These are phyloP conservation scores for Teunomyces tritomae DNA, from an alignment of 805 yeast genomes.

Conservation along the genomic window DNA sequence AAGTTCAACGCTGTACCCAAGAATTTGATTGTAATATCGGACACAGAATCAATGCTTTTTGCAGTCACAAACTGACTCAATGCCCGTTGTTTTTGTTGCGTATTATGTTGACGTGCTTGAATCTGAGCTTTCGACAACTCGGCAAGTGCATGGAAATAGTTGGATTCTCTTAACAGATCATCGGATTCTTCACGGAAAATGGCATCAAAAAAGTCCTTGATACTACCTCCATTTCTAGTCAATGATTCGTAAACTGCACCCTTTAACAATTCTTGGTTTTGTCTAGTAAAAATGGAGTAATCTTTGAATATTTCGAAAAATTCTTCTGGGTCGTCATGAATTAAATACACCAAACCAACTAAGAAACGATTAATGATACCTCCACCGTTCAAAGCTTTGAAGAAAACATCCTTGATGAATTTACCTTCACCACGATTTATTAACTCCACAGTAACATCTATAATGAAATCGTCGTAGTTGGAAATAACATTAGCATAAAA, in stretches of 20 bases:
- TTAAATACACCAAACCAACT: slow-evolving; percentile 32
- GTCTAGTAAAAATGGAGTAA: slow-evolving; percentile 17
- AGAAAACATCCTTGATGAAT: slow-evolving; percentile 42
- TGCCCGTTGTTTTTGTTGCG: slow-evolving; percentile 7
- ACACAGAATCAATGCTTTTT: background rate
- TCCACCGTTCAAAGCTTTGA: slow-evolving; percentile 13
- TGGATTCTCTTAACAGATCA: slow-evolving; percentile 15
- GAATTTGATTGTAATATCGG: slow-evolving; percentile 13
- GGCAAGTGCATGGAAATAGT: slow-evolving; percentile 31
- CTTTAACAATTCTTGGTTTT: background rate
- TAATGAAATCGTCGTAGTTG: slow-evolving; percentile 29
- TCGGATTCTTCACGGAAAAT: slow-evolving; percentile 15
- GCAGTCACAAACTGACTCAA: slow-evolving; percentile 7
- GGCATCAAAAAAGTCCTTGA: slow-evolving; percentile 21
- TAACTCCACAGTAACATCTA: slow-evolving; percentile 31
- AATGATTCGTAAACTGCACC: slow-evolving; percentile 1
- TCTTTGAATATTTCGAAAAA: slow-evolving; percentile 22
- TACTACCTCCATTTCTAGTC: slow-evolving; percentile 9
- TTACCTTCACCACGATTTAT: slow-evolving; percentile 31
- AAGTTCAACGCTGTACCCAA: slow-evolving; percentile 21
- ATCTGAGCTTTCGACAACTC: slow-evolving; percentile 16
- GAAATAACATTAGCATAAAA: slow-evolving; percentile 17
- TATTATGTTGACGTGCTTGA: background rate
- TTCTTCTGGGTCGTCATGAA: slow-evolving; percentile 24
- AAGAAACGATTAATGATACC: slow-evolving; percentile 26